Base-by-base conservation (phyloP, 257 asterid species). In the Hygrophila difformis region DNA sequence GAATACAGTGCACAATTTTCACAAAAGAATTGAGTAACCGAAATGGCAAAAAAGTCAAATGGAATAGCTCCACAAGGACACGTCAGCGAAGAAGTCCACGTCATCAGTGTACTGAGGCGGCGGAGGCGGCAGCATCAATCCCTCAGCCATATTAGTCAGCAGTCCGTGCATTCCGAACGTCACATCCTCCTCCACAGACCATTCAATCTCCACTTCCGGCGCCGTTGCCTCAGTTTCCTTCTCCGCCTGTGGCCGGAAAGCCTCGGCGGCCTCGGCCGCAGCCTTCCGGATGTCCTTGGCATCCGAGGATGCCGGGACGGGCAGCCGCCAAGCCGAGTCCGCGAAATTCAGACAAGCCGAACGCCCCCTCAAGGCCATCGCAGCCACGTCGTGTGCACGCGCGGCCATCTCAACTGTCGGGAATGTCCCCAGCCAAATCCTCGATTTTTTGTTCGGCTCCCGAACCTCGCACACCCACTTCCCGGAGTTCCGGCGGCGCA, bases 381-480 rank as follows among this genome's bases (percentile, higher is more conserved):
- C 93, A 0, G 93, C 84, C 38, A 81, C 87, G 58, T 81, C 87
- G 69, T 77, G 73, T 0, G 93, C 93, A 33, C 83, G 29, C 8
- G 93, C 93, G 0, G 93, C 93, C 93, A 77, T 79, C 24, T 76
- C 85, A 2, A 83, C 84, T 0, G 69, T 46, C 15, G 81, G 67
- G 50, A 68, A 81, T 0, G 87, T 71, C 13, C 93, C 93, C 2
- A 81, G 71, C 93, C 93, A 80, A 59, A 80, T 77, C 0, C 93
- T 62, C 20, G 66, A 60, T 49, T 77, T 74, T 43, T 77, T 77
- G 24, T 65, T 51, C 5, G 84, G 84, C 35, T 81, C 81, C 2
- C 93, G 70, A 51, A 81, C 77, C 46, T 81, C 93, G 1, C 87
- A 81, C 17, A 81, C 87, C 87, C 87, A 81, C 55, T 74, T 77